Base-by-base conservation (phyloP, 2,329 filamentous ascomycete genomes). In the Lachnellula cervina region DNA sequence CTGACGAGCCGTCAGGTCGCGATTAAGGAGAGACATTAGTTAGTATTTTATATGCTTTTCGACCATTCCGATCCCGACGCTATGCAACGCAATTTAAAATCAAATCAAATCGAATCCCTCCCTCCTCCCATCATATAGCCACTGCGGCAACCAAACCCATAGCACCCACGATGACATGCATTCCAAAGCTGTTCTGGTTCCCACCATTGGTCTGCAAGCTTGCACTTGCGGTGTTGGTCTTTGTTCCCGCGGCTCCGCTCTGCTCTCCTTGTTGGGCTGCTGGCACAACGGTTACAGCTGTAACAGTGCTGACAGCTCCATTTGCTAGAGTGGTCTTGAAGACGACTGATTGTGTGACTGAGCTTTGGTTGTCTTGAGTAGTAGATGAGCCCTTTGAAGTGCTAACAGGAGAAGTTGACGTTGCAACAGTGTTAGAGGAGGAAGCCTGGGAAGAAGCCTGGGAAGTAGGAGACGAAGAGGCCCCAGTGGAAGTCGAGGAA, bases 21-120 rank as follows among this genome's bases (percentile, higher is more conserved):
- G n/a, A 49, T 53, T 48, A 65, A 65, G 60, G 63, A 65, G 56
- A 65, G 63, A 61, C 60, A 58, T 63, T 63, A 65, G 63, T 63
- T 65, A 55, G 57, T 49, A 52, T 38, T 25, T 7, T 23, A 42
- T 54, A 54, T 56, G 34, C 54, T 38, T 5, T 7, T 25, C 25
- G 17, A 21, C 48, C 43, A 51, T 42, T 38, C 43, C 42, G 34
- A 53, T 54, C 48, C 59, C 47, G 37, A 57, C 57, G 63, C 63
- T 62, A 65, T 65, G 63, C 63, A 54, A 54, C 57, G 47, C 48
- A 44, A 51, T 53, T 38, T 28, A 28, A 56, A 58, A 56, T 51
- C 53, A 47, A 53, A 51, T 51, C 55, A 13, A 42, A 32, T 11
- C 47, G 32, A 44, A 34, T 44, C 19, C 11, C 44, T 34, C 45